Base-by-base conservation (phyloP, 2,329 filamentous ascomycete species). In the Apiospora kogelbergensis region DNA sequence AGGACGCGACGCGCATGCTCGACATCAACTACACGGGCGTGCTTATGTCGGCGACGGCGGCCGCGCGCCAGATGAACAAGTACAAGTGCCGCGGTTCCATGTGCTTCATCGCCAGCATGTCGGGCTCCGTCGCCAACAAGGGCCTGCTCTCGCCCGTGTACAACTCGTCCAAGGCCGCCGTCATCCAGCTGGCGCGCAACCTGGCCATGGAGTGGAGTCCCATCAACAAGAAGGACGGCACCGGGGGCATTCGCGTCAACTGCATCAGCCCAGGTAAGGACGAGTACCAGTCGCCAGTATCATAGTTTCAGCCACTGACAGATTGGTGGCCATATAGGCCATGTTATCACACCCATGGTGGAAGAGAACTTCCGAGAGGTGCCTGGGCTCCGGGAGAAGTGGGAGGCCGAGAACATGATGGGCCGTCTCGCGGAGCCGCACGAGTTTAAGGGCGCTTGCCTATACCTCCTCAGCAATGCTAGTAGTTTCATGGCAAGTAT, bases 401-500 rank as follows among this genome's bases (percentile, higher is more conserved):
- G 92, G 91, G 87, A 90, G 67, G 87, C 84, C 68, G 89, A 93
- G 80, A 94, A 93, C 76, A 93, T 94, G 91, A 83, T 94, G 72
- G 89, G 85, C 1, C 82, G 88, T 24, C 80, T 91, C 41, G 88
- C 87, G 33, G 79, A 80, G 33, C 85, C 88, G 0, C 82, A 84
- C 63, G 88, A 91, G 73, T 90, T 90, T 76, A 85, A 88, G 72
- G 88, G 88, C 0, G 86, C 88, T 0, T 87, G 85, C 1, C 80
- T 90, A 10, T 91, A 90, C 73, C 80, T 91, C 70, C 78, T 91
- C 26, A 88, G 87, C 71, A 85, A 88, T 72, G 89, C 89, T 0
- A 90, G 88, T 75, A 86, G 83, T 30, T 91, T 89, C 73, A 90
- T 91, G 87, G 53, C 33, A 30, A 60, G 53, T 30, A 33, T 7